Percentiles rank a stretch among this genome's conserved stretches.
phyloP scores from a whole-genome alignment of 1,139 yeast genomes.

The Geotrichum histeridarum region DNA sequence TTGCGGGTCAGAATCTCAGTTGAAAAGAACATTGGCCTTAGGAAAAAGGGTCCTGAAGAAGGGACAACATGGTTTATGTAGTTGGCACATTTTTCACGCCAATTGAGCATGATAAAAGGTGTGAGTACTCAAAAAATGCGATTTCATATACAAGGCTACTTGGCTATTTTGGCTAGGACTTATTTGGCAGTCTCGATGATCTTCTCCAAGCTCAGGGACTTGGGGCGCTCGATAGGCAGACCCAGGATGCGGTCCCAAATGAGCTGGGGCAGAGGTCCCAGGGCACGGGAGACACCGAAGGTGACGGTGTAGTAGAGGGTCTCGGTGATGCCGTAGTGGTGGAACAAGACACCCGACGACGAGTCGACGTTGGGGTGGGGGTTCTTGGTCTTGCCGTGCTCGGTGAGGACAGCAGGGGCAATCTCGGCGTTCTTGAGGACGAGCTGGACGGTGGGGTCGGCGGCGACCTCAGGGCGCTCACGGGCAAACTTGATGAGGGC shows the following conservation, averaged over 20 bases:
- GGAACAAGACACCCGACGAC: slow-evolving; percentile 93
- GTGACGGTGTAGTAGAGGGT: slow-evolving; percentile 95
- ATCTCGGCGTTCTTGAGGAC: slow-evolving; percentile 89
- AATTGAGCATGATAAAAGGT: no score
- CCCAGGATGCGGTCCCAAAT: slow-evolving; percentile 96
- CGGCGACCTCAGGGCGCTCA: slow-evolving; percentile 35
- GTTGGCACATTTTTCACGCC: neutral
- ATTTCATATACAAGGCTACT: no score
- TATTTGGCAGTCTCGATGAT: slow-evolving; percentile 32
- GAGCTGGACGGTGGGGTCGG: slow-evolving; percentile 58
- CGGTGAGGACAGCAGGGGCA: slow-evolving; percentile 90
- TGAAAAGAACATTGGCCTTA: slow-evolving; percentile 16
- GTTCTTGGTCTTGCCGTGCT: slow-evolving; percentile 98
- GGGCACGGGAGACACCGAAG: slow-evolving; percentile 96
- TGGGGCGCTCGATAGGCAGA: slow-evolving; percentile 95
- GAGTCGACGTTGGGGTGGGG: slow-evolving; percentile 99
- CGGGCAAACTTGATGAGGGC: slow-evolving; percentile 93
- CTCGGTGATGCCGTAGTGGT: slow-evolving; percentile 94
- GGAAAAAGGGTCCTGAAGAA: neutral
- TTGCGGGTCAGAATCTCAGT: slow-evolving; percentile 14
- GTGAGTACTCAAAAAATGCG: no score
- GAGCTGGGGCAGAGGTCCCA: slow-evolving; percentile 95
- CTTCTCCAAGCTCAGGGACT: slow-evolving; percentile 71
- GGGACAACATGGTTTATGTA: neutral
- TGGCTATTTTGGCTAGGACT: neutral